Percentiles rank a stretch among this genome's conserved stretches.
Conservation (phyloP, 176 grass and related monocot genomes). For the sorghum (Sorghum bicolor) region Sorghum_bicolor_NCBIv3 NC_012878.2:52914501-52915000, state of each 20-base stretch:
- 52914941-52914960: constrained; percentile 49
- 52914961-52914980: constrained; percentile 41
- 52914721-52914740: constrained; percentile 68
- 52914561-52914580: constrained; percentile 41
- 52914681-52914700: constrained; percentile 60
- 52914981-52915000: constrained; percentile 68
- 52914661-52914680: constrained; percentile 33
- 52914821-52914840: not conserved
- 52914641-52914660: constrained; percentile 24
- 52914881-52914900: constrained; percentile 75
- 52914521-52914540: not conserved
- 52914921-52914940: constrained; percentile 72
- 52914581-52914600: constrained; percentile 75
- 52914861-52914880: constrained; percentile 70
- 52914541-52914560: constrained; percentile 48
- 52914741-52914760: constrained; percentile 63
- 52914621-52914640: constrained; percentile 33
- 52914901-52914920: constrained; percentile 62
- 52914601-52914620: constrained; percentile 69
- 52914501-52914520: not conserved
- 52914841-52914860: constrained; percentile 27
- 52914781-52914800: constrained; percentile 61
- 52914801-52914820: not conserved
- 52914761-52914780: constrained; percentile 84
- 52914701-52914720: constrained; percentile 78